Base-by-base conservation (phyloP, 192 early-diverging fungal genomes). In the Entomortierella parvispora region DNA sequence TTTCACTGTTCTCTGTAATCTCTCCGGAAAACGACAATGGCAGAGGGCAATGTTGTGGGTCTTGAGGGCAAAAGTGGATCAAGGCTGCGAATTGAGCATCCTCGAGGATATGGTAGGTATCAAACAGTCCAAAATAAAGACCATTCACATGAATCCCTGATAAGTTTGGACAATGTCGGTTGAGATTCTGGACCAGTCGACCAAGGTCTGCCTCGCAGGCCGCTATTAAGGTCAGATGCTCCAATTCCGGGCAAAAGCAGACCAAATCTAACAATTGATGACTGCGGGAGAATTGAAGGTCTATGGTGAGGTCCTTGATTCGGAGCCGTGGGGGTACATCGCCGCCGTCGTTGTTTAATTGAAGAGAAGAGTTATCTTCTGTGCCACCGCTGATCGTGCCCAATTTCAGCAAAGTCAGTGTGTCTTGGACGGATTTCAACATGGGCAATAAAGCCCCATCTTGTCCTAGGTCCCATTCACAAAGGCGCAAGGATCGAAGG, bases 111-210 rank as follows among this genome's bases (percentile, higher is more conserved):
- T 20, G 31, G n/a, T 56, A 56, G n/a, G 34, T 56, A 11, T 56
- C 54, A 33, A 56, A 56, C 11, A 56, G 22, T 2, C 54, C 54
- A 15, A 56, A 56, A 40, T 56, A 56, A 56, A 56, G 54, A 20
- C 54, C 54, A 22, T 56, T 32, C 31, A 56, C 20, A 34, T 56
- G 31, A 20, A 56, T 29, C 7, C 20, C 34, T 22, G 31, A n/a
- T 10, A 56, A 32, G 11, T 20, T 17, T 11, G 54, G 54, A n/a
- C 54, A 56, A 20, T 56, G 31, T n/a, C 34, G 22, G 18, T 37
- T 31, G 54, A 56, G 54, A 20, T 56, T 56, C 10, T 34, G n/a
- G 54, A 20, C 15, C 29, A 56, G n/a, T 29, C 7, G 9, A 20
- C 32, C 54, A 12, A 56, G 18, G 10, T 56, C 34, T 15, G 33